A percentile compares a stretch with the other conserved stretches of the same genome.
phyloP scores from a whole-genome alignment of 208 protist species.

The Wallacemonas collosoma region DNA sequence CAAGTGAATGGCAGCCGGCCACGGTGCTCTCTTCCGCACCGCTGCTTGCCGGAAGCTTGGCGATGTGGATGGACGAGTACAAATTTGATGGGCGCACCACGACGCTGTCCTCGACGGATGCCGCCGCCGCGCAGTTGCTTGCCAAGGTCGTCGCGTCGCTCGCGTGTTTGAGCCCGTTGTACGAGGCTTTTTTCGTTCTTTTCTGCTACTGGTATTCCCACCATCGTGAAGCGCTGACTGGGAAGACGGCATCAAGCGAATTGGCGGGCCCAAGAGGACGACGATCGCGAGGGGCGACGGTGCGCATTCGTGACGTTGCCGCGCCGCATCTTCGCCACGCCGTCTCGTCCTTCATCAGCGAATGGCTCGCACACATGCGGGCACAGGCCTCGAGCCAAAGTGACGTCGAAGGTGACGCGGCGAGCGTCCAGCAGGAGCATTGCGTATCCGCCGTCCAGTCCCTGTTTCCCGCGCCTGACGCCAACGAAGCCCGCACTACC shows the following conservation, averaged over 20 bases:
- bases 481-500: neutral
- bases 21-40: neutral
- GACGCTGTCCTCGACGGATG: neutral
- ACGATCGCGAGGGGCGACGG: too few relatives aligned
- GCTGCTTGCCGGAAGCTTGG: neutral
- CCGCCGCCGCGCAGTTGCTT: neutral
- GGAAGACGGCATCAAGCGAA: too few relatives aligned
- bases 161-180: conserved; percentile 10
- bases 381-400: too few relatives aligned
- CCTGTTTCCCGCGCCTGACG: neutral
- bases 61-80: neutral
- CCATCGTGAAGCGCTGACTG: too few relatives aligned
- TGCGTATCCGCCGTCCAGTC: too few relatives aligned
- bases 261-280: too few relatives aligned
- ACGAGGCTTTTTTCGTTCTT: conserved; percentile 12
- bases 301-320: too few relatives aligned
- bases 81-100: neutral
- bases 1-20: conserved; percentile 22
- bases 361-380: too few relatives aligned
- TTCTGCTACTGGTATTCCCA: neutral
- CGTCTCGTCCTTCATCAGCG: too few relatives aligned
- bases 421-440: too few relatives aligned
- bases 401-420: too few relatives aligned
- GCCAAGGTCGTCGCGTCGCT: neutral
- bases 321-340: too few relatives aligned